Conservation (phyloP, 139 green algal species). For the Chloropicon primus region DNA sequence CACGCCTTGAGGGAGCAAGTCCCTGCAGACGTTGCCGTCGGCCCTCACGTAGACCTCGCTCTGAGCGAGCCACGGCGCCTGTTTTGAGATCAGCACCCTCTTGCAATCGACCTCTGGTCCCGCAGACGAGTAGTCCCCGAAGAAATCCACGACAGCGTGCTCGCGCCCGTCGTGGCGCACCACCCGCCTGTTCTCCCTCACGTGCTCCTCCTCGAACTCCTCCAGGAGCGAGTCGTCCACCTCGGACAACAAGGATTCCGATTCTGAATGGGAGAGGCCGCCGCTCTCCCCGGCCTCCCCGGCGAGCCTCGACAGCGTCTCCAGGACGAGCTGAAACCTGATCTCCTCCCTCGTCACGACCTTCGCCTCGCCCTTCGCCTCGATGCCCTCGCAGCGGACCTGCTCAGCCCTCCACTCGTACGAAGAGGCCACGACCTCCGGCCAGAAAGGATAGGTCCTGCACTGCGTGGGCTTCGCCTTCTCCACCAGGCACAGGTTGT, state of each 20-base stretch:
- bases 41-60: background rate
- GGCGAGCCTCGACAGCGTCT: background rate
- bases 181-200: background rate
- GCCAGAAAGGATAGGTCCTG: background rate
- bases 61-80: background rate
- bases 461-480: background rate
- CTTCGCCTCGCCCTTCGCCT: background rate
- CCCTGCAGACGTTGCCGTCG: background rate
- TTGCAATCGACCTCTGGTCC: too few species aligned
- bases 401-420: background rate
- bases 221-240: background rate
- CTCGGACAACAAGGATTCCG: too few species aligned
- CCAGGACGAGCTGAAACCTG: background rate
- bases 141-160: background rate
- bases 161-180: background rate
- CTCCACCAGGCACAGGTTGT: background rate
- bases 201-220: background rate
- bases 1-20: background rate
- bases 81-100: background rate
- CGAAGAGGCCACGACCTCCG: background rate
- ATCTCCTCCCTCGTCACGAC: background rate
- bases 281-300: too few species aligned
- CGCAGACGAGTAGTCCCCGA: background rate
- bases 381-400: background rate
- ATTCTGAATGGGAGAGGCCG: too few species aligned